Evolutionary conservation across 345 rosid genomes (phyloP).

Genomic region (Gossypium anomalum): DNA sequence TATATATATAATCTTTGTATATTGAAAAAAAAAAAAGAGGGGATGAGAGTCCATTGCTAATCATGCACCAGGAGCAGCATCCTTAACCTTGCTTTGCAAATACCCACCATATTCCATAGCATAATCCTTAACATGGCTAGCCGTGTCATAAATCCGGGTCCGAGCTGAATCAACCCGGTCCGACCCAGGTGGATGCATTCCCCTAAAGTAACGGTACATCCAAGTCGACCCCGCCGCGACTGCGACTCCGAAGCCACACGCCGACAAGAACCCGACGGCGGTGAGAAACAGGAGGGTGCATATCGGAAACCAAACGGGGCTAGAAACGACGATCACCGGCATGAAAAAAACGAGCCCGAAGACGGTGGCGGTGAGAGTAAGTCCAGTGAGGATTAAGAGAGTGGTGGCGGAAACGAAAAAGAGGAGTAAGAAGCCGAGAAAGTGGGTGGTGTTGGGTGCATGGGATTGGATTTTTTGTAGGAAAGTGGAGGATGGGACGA

Average conservation of each 20-base stretch:
- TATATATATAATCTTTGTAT: no score
- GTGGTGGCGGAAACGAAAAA: slow-evolving; percentile 45
- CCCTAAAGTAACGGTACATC: slow-evolving; percentile 62
- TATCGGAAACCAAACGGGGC: slow-evolving; percentile 78
- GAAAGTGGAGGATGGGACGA: slow-evolving; percentile 27
- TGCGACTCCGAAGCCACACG: slow-evolving; percentile 47
- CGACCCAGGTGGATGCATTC: slow-evolving; percentile 69
- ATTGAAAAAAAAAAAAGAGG: no score
- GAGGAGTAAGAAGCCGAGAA: slow-evolving; percentile 28
- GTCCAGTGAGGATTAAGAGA: slow-evolving; percentile 63
- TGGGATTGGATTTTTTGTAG: slow-evolving; percentile 45
- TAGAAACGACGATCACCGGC: slow-evolving; percentile 55
- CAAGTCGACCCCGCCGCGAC: slow-evolving; percentile 45
- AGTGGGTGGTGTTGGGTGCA: slow-evolving; percentile 54
- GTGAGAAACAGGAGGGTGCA: slow-evolving; percentile 34
- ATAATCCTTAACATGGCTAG: slow-evolving; percentile 69
- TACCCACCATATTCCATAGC: slow-evolving; percentile 82
- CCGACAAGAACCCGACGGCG: slow-evolving; percentile 40
- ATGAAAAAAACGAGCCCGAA: slow-evolving; percentile 48
- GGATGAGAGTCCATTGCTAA: background rate
- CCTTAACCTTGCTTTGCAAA: slow-evolving; percentile 70
- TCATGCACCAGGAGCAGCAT: slow-evolving; percentile 94
- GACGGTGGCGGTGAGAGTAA: slow-evolving; percentile 40
- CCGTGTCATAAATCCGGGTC: slow-evolving; percentile 70
- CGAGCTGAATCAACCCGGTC: slow-evolving; percentile 62